Percentiles rank a stretch among this genome's conserved stretches.
phyloP scores from a whole-genome alignment of 257 asterid species.

The Scutellaria galericulata region DNA sequence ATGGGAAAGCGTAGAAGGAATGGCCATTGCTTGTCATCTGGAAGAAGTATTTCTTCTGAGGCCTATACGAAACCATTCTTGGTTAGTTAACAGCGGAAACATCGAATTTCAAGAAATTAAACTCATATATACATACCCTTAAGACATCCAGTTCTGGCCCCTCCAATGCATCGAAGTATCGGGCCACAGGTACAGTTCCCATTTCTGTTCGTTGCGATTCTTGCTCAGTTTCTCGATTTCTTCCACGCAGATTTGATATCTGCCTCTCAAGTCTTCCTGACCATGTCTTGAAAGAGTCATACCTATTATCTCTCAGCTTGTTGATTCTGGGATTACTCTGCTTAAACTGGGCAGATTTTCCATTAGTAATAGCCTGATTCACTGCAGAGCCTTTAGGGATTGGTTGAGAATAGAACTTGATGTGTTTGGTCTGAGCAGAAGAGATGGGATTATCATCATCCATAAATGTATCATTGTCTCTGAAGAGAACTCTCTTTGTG shows the following conservation, averaged over 20 bases:
- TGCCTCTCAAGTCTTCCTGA: conserved; percentile 80
- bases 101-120: not conserved
- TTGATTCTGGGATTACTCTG: conserved; percentile 46
- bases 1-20: conserved; percentile 86
- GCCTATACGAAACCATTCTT: conserved; percentile 46
- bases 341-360: conserved; percentile 39
- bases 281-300: conserved; percentile 85
- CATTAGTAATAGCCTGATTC: conserved; percentile 33
- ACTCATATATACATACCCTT: conserved; percentile 44
- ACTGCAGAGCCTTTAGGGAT: conserved; percentile 49
- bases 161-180: conserved; percentile 87
- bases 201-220: conserved; percentile 41
- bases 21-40: conserved; percentile 87
- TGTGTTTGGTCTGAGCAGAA: not conserved
- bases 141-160: conserved; percentile 84
- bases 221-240: conserved; percentile 40
- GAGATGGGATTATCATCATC: conserved; percentile 26
- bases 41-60: conserved; percentile 57
- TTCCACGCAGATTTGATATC: conserved; percentile 58
- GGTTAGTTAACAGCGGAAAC: not conserved
- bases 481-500: conserved; percentile 47
- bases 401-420: conserved; percentile 69
- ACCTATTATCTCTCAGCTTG: conserved; percentile 56
- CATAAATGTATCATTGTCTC: conserved; percentile 24
- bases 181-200: conserved; percentile 53